These are phyloP conservation scores for Alectoria sarmentosa DNA, from an alignment of 495 filamentous ascomycete species.

Conservation along the genomic window DNA sequence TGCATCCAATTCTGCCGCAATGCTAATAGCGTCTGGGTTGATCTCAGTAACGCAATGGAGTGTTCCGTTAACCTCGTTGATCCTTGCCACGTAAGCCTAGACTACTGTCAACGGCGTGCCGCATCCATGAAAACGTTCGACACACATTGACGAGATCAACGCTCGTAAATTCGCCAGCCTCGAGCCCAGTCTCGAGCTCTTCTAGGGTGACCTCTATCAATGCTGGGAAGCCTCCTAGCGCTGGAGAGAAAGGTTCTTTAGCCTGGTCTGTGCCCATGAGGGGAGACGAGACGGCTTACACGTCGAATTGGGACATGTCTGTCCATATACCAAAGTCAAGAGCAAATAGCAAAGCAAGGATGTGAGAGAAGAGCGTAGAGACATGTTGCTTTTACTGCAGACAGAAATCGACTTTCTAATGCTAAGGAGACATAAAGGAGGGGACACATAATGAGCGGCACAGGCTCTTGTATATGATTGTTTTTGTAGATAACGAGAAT, in stretches of 20 bases:
- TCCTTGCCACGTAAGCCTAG: constrained; percentile 46
- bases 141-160: constrained; percentile 49
- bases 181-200: constrained; percentile 44
- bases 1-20: constrained; percentile 44
- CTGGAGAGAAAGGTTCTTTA: background rate
- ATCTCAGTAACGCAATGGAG: constrained; percentile 48
- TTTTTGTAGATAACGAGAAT: constrained; percentile 8
- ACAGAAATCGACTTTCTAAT: background rate
- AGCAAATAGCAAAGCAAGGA: constrained; percentile 2
- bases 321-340: constrained; percentile 10
- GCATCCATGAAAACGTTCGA: background rate
- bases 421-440: background rate
- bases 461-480: constrained; percentile 3
- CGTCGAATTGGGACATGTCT: constrained; percentile 17
- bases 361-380: background rate
- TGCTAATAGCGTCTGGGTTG: constrained; percentile 48
- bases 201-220: constrained; percentile 47
- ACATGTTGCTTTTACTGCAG: constrained; percentile 3
- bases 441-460: background rate
- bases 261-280: background rate
- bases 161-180: constrained; percentile 46
- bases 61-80: constrained; percentile 46
- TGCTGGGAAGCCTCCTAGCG: constrained; percentile 29
- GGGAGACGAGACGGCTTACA: background rate
- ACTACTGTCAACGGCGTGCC: constrained; percentile 13